These are phyloP conservation scores for Marasmius tenuissimus DNA, from an alignment of 1,284 basidiomycete species.

Conservation along the genomic window DNA sequence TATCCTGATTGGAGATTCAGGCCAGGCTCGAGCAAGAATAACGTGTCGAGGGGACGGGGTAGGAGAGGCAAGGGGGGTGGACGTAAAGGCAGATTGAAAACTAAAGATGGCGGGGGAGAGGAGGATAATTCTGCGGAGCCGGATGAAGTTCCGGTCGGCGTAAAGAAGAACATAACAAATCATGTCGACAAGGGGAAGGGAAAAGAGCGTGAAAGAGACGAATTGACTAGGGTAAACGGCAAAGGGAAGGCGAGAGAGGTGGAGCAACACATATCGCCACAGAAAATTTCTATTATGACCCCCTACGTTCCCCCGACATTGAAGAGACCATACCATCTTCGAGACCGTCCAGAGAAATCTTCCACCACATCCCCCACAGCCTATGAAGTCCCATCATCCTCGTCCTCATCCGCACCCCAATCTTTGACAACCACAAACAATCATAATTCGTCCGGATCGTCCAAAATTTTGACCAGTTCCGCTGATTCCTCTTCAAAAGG, in stretches of 20 bases:
- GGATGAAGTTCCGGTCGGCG: neutral
- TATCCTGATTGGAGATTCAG: conserved; percentile 80
- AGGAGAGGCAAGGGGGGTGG: conserved; percentile 27
- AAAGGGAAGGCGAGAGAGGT: conserved; percentile 13
- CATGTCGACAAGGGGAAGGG: neutral
- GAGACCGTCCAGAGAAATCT: neutral
- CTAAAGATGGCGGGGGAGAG: conserved; percentile 28
- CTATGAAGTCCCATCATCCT: too few relatives aligned
- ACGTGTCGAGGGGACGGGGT: conserved; percentile 36
- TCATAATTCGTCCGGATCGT: too few relatives aligned
- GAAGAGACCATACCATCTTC: neutral
- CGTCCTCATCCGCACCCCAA: too few relatives aligned
- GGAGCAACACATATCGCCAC: neutral
- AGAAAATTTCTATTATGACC: neutral
- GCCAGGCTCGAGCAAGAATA: conserved; percentile 48
- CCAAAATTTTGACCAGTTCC: too few relatives aligned
- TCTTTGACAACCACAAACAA: too few relatives aligned
- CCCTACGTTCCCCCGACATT: neutral
- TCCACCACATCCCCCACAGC: neutral
- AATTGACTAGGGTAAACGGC: conserved; percentile 16
- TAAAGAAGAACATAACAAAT: neutral
- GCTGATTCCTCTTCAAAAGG: too few relatives aligned
- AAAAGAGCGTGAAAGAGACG: neutral
- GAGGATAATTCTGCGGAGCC: neutral
- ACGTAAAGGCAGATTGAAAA: conserved; percentile 11